These are phyloP conservation scores for Cercophora sp. DNA, from an alignment of 495 filamentous ascomycete genomes.

Conservation along the genomic window DNA sequence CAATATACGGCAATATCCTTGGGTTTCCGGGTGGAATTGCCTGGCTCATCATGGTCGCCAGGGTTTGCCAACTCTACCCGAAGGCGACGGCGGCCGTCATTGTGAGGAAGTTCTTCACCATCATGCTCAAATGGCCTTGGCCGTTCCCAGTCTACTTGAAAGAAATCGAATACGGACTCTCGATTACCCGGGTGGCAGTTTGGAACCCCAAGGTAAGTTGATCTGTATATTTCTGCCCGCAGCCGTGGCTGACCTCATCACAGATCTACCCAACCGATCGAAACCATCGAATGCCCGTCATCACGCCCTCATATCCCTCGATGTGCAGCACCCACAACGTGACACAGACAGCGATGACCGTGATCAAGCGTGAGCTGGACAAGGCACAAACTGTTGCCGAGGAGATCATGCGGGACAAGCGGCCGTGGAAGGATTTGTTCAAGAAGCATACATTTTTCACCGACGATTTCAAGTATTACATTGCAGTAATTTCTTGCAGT, in stretches of 20 bases:
- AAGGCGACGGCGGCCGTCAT: conserved; percentile 82
- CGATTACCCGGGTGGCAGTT: conserved; percentile 64
- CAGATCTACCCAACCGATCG: conserved; percentile 77
- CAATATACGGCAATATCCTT: conserved; percentile 91
- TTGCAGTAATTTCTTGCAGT: conserved; percentile 82
- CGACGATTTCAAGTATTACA: conserved; percentile 86
- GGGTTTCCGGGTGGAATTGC: conserved; percentile 96
- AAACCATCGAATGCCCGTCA: conserved; percentile 92
- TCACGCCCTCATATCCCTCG: conserved; percentile 91
- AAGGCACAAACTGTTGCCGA: conserved; percentile 74
- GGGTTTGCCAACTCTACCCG: conserved; percentile 96
- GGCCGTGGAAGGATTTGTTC: conserved; percentile 83
- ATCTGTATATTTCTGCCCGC: neutral
- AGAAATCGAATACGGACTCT: conserved; percentile 74
- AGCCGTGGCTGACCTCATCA: conserved; percentile 29
- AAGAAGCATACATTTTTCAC: conserved; percentile 89
- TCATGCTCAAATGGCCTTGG: conserved; percentile 91
- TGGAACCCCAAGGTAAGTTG: conserved; percentile 86
- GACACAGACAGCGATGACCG: conserved; percentile 73
- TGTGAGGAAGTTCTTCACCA: conserved; percentile 86
- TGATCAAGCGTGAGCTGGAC: conserved; percentile 78
- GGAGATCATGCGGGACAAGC: conserved; percentile 68
- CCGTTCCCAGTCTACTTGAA: conserved; percentile 87
- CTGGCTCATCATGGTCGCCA: conserved; percentile 94
- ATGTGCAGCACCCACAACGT: conserved; percentile 98